Evolutionary conservation across 129 eudicot species (phyloP).

Genomic region (Rutidosis leptorrhynchoides): DNA sequence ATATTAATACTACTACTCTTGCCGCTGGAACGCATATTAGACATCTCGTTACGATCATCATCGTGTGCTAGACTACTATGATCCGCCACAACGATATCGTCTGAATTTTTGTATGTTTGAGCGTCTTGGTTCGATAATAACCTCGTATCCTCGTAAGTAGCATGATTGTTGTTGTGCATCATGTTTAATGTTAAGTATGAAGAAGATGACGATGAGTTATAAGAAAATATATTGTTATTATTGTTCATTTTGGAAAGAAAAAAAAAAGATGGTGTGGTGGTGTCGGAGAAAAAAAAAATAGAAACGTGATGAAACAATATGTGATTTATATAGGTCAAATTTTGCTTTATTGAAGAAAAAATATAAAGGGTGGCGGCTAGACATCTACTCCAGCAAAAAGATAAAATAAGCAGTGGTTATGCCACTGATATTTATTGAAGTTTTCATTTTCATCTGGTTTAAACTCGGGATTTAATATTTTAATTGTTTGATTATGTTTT

Average conservation of each 20-base stretch:
- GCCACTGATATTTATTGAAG: constrained; percentile 8
- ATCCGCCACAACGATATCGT: background rate
- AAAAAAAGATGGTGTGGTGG: constrained; percentile 1
- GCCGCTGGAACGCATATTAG: constrained; percentile 23
- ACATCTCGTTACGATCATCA: constrained; percentile 16
- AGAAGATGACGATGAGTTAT: constrained; percentile 24
- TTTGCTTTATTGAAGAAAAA: constrained; percentile 28
- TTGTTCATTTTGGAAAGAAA: constrained; percentile 38
- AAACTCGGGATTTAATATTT: no score
- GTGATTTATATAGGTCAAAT: constrained; percentile 2
- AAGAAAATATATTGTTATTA: constrained; percentile 28
- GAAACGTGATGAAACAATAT: background rate
- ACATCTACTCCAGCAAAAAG: constrained; percentile 19
- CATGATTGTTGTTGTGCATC: constrained; percentile 20
- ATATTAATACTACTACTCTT: constrained; percentile 21
- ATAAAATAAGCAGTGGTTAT: constrained; percentile 16
- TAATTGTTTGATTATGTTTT: no score
- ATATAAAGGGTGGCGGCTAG: constrained; percentile 24
- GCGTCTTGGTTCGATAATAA: constrained; percentile 8
- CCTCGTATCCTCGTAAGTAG: background rate
- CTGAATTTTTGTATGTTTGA: background rate
- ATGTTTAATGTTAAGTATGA: constrained; percentile 39
- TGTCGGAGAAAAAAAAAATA: background rate
- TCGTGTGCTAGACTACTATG: constrained; percentile 19
- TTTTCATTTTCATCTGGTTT: no score